A percentile compares a stretch with the other conserved stretches of the same genome.
These are phyloP conservation scores for Tremellales sp. DNA, from an alignment of 1,284 basidiomycete species.

Conservation along the genomic window DNA sequence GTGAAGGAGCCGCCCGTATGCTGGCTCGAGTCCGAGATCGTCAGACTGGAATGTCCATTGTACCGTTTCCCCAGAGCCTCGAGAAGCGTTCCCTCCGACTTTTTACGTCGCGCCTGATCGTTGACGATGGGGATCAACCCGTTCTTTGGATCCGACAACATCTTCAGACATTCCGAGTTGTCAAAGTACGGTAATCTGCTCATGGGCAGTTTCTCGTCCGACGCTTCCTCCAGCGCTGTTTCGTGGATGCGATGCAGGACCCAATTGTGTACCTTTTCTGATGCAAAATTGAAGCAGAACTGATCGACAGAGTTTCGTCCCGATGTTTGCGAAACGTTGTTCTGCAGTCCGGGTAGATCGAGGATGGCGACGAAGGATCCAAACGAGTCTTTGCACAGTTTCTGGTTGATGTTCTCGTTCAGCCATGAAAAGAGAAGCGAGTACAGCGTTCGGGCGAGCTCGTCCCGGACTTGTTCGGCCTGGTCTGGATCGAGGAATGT, in stretches of 20 bases:
- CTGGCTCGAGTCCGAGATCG: conserved; percentile 65
- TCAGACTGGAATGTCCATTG: conserved; percentile 89
- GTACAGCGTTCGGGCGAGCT: conserved; percentile 88
- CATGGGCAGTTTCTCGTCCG: conserved; percentile 75
- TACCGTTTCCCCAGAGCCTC: conserved; percentile 91
- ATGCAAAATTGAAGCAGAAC: conserved; percentile 93
- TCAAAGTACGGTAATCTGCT: conserved; percentile 68
- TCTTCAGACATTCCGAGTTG: conserved; percentile 81
- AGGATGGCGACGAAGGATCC: conserved; percentile 89
- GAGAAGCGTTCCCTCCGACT: conserved; percentile 90
- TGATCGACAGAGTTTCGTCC: conserved; percentile 89
- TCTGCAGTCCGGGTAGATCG: conserved; percentile 91
- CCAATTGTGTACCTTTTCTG: conserved; percentile 84
- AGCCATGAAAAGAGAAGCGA: conserved; percentile 94
- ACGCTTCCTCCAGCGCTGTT: conserved; percentile 72
- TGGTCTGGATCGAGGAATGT: conserved; percentile 93
- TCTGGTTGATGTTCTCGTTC: conserved; percentile 93
- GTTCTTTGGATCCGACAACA: conserved; percentile 81
- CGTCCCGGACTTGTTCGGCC: conserved; percentile 86
- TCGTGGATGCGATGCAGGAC: conserved; percentile 70
- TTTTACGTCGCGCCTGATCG: conserved; percentile 87
- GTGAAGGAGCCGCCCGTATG: conserved; percentile 84
- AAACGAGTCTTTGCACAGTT: conserved; percentile 86
- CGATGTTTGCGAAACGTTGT: conserved; percentile 62
- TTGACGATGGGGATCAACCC: conserved; percentile 97